These are phyloP conservation scores for Cordyceps fumosorosea DNA, from an alignment of 2,329 filamentous ascomycete genomes.

Conservation along the genomic window DNA sequence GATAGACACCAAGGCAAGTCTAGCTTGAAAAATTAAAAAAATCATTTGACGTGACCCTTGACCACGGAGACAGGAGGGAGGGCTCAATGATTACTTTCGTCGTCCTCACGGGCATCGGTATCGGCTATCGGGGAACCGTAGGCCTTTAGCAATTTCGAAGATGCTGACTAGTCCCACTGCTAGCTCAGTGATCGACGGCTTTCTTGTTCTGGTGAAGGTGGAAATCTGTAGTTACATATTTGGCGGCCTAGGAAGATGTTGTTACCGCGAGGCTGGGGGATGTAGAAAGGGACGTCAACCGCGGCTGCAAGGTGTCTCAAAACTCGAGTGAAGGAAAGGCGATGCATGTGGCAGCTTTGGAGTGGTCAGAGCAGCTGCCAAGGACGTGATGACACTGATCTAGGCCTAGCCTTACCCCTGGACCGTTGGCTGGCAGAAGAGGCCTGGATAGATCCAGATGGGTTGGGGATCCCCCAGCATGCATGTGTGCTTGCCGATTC, in stretches of 20 bases:
- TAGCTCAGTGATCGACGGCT: not conserved
- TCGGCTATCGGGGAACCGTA: not conserved
- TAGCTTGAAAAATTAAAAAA: not conserved
- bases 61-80: not conserved
- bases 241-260: not conserved
- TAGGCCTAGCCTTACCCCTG: constrained; percentile 3
- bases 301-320: not conserved
- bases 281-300: not conserved
- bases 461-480: constrained; percentile 1
- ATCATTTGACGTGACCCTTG: not conserved
- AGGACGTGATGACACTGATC: not conserved
- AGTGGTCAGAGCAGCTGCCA: not conserved
- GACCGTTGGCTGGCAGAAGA: not conserved
- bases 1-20: not conserved
- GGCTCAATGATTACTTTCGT: not conserved
- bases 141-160: no score
- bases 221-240: not conserved
- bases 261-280: not conserved
- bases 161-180: not conserved
- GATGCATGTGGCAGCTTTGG: not conserved
- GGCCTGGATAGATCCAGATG: constrained; percentile 1
- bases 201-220: not conserved
- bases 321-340: not conserved
- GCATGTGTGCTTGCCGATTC: not conserved
- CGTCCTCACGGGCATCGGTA: not conserved